Evolutionary conservation across 352 stramenopile genomes (phyloP), one percentile per base, ranked within the genome.

Genomic region (Phytophthora melonis): DNA sequence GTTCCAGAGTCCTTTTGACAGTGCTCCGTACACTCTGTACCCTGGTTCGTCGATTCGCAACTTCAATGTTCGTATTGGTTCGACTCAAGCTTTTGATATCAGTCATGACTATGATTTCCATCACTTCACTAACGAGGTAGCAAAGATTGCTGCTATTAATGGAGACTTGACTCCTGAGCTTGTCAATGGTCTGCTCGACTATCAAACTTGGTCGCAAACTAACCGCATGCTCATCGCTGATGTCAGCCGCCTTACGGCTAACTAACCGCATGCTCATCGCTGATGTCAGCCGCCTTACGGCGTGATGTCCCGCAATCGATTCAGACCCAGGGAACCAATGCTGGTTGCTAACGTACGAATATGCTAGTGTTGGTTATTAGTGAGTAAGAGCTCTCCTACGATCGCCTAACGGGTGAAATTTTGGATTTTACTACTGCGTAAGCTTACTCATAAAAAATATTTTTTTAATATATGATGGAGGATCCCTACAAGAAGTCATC

Each of bases 101-200:
- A 62, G 19, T 3, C 30, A 66, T 52, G 72, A 79, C 27, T 79
- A 72, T 21, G 72, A 75, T n/a, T 75, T 56, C 53, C 30, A 68
- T 30, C 19, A 47, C 3, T 79, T 68, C n/a, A 13, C 14, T 3
- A 63, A 75, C 58, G 72, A 79, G 36, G 59, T 75, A 1, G 34
- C 45, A 6, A 79, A 79, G 50, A 27, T 79, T 6, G 14, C 21
- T 49, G 43, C 66, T 13, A 72, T 79, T n/a, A 79, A 79, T 59
- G 72, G 72, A 59, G 55, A 62, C 60, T 52, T 72, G 1, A 69
- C 63, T 8, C 66, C 69, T 47, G 39, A 72, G 41, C 53, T 79
- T 0, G 18, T 9, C 2, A 79, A 79, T 58, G 67, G 72, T 59
- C 63, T 77, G 9, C 63, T 80, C 30, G 56, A 80, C 45, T 68